phyloP scores from a whole-genome alignment of 2,329 filamentous ascomycete species.

The Paecilomyces niveus region DNA sequence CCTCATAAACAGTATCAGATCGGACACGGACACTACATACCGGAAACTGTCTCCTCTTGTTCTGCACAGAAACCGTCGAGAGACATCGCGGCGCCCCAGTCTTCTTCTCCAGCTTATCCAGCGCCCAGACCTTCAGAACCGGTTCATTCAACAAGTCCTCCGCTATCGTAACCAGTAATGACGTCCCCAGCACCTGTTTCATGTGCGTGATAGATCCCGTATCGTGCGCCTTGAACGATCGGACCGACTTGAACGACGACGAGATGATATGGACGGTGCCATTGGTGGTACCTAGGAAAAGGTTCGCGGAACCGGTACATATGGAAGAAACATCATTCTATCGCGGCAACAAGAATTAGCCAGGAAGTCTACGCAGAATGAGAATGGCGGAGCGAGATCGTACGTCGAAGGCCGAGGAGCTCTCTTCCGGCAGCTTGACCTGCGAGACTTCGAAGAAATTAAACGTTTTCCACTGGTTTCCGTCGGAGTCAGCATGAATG shows the following conservation, averaged over 20 bases:
- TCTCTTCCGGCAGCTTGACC: constrained; percentile 73
- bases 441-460: constrained; percentile 97
- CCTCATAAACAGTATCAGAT: too few relatives aligned
- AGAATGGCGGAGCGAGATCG: constrained; percentile 17
- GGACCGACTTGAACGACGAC: constrained; percentile 75
- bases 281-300: constrained; percentile 82
- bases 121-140: constrained; percentile 90
- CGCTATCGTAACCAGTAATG: constrained; percentile 69
- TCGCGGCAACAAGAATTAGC: constrained; percentile 1
- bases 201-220: constrained; percentile 73
- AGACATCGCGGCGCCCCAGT: constrained; percentile 82
- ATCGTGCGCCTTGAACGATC: constrained; percentile 82
- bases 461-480: constrained; percentile 86
- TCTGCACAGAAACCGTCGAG: constrained; percentile 77
- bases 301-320: constrained; percentile 77
- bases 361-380: background rate
- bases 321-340: constrained; percentile 69
- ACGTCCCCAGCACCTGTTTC: constrained; percentile 82
- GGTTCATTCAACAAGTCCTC: constrained; percentile 87
- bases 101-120: constrained; percentile 92
- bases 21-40: constrained; percentile 39
- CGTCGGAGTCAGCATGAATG: background rate
- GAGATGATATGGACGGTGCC: constrained; percentile 84
- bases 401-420: constrained; percentile 71
- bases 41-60: constrained; percentile 89